These are phyloP conservation scores for Russula griseocarnosa DNA, from an alignment of 768 basidiomycete species.

Conservation along the genomic window DNA sequence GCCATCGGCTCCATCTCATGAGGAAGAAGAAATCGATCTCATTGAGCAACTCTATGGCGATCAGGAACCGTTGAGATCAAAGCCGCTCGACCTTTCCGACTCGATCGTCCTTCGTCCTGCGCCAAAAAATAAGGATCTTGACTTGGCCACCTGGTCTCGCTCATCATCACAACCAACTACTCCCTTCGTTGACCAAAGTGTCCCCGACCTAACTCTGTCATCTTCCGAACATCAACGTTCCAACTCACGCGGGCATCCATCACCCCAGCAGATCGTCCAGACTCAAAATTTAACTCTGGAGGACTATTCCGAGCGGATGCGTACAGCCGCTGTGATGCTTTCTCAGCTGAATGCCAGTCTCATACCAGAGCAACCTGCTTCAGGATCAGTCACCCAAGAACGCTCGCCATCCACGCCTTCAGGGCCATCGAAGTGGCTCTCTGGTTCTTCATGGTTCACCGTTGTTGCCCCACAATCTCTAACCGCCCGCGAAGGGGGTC, in stretches of 20 bases:
- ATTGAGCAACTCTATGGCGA: slow-evolving; percentile 93
- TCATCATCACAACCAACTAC: slow-evolving; percentile 49
- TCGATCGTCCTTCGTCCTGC: slow-evolving; percentile 76
- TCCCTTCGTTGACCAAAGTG: slow-evolving; percentile 35
- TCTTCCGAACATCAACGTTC: slow-evolving; percentile 11
- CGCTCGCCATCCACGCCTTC: slow-evolving; percentile 20
- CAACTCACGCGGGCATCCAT: slow-evolving; percentile 11
- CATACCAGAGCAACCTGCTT: slow-evolving; percentile 49
- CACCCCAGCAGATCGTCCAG: slow-evolving; percentile 21
- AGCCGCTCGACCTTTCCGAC: slow-evolving; percentile 74
- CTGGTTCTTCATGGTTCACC: slow-evolving; percentile 33
- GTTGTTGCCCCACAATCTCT: slow-evolving; percentile 19
- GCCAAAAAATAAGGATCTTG: slow-evolving; percentile 86
- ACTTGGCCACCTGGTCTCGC: slow-evolving; percentile 78
- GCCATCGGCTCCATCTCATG: slow-evolving; percentile 29
- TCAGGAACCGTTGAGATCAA: slow-evolving; percentile 65
- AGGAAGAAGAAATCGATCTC: slow-evolving; percentile 90
- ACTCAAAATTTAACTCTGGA: slow-evolving; percentile 65
- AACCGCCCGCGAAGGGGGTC: slow-evolving; percentile 23
- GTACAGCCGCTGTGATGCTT: slow-evolving; percentile 97
- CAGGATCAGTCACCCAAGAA: slow-evolving; percentile 24
- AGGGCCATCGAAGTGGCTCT: slow-evolving; percentile 33
- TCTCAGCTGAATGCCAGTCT: slow-evolving; percentile 88
- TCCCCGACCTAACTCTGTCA: not conserved
- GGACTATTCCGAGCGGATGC: slow-evolving; percentile 98